These are phyloP conservation scores for Hanseniaspora taiwanica DNA, from an alignment of 805 yeast genomes.

Conservation along the genomic window DNA sequence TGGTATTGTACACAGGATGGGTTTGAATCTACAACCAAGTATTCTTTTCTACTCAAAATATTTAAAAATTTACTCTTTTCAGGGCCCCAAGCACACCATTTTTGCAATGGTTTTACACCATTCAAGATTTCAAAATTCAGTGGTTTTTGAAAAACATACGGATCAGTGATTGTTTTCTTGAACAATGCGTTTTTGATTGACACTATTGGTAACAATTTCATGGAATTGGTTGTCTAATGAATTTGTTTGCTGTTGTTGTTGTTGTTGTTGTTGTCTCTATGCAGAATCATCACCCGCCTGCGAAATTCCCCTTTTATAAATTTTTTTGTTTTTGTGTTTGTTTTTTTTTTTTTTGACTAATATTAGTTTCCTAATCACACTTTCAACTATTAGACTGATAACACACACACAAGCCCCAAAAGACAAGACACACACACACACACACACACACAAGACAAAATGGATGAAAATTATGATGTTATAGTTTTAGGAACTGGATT, in stretches of 20 bases:
- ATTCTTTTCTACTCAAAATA: slow-evolving; percentile 11
- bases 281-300: too few species aligned
- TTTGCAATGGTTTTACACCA: slow-evolving; percentile 9
- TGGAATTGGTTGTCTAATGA: neutral
- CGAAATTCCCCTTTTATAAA: too few species aligned
- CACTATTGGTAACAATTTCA: neutral
- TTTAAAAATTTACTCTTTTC: slow-evolving; percentile 18
- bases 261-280: neutral
- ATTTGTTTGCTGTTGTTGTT: neutral
- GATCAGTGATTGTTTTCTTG: slow-evolving; percentile 24
- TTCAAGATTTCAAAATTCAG: slow-evolving; percentile 16
- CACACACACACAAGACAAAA: slow-evolving; percentile 16
- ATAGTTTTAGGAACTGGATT: slow-evolving; percentile 91
- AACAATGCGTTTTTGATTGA: slow-evolving; percentile 23
- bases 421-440: neutral
- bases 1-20: slow-evolving; percentile 12
- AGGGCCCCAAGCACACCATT: slow-evolving; percentile 31
- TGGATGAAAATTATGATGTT: slow-evolving; percentile 97
- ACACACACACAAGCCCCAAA: neutral
- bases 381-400: too few species aligned
- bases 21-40: slow-evolving; percentile 10
- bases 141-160: slow-evolving; percentile 13
- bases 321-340: too few species aligned
- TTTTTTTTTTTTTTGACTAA: neutral
- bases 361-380: neutral